A percentile compares a stretch with the other conserved stretches of the same genome.
phyloP scores from a whole-genome alignment of 768 basidiomycete genomes.

The Amanita inopinata region DNA sequence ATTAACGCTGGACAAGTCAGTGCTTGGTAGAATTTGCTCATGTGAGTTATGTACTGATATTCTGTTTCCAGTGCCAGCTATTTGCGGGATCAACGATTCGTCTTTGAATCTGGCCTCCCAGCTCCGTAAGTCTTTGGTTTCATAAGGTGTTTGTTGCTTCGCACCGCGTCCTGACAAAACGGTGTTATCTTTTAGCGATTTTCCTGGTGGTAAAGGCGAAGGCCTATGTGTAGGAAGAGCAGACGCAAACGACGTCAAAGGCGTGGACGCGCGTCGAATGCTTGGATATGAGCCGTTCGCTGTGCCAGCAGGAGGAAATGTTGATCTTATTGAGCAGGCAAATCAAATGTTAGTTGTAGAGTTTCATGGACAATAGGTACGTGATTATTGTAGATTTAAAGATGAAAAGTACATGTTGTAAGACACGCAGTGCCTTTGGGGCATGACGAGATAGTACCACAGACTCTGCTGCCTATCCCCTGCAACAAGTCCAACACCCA shows the following conservation, averaged over 20 bases:
- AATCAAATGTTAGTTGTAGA: conserved; percentile 15
- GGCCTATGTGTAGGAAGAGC: conserved; percentile 31
- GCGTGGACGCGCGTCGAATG: conserved; percentile 25
- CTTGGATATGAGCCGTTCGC: conserved; percentile 34
- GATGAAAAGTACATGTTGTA: too few relatives aligned
- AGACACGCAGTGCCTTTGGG: too few relatives aligned
- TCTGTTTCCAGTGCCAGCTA: conserved; percentile 33
- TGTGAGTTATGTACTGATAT: not conserved
- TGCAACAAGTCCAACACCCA: not conserved
- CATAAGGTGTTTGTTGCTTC: not conserved
- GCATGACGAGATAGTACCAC: not conserved
- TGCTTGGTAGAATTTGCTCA: not conserved
- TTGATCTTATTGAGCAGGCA: conserved; percentile 11
- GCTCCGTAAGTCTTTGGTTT: conserved; percentile 32
- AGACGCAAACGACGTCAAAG: conserved; percentile 22
- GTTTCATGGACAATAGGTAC: not conserved
- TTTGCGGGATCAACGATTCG: conserved; percentile 37
- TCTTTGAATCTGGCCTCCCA: conserved; percentile 38
- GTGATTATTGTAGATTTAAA: not conserved
- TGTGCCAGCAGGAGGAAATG: not conserved
- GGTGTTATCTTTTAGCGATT: conserved; percentile 33
- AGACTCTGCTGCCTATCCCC: not conserved
- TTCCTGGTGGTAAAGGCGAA: conserved; percentile 44
- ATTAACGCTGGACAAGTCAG: conserved; percentile 39
- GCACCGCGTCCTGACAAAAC: too few relatives aligned